Evolutionary conservation across 2,329 filamentous ascomycete genomes (phyloP).

Genomic region (Exutisphaerella laricina): DNA sequence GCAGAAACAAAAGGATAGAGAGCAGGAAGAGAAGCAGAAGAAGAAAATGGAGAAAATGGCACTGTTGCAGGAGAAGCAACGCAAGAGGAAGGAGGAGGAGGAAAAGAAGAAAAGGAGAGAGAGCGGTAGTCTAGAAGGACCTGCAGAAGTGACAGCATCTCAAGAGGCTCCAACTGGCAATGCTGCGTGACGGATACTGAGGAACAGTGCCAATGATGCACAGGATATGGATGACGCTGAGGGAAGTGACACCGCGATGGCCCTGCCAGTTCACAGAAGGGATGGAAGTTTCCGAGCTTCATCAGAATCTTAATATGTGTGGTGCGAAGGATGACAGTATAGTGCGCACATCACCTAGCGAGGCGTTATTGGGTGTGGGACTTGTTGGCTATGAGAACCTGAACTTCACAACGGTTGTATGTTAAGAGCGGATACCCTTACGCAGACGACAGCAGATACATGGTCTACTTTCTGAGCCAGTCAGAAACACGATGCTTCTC

Average conservation of each 20-base stretch:
- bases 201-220: not conserved
- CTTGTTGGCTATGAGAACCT: not conserved
- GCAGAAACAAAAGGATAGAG: constrained; percentile 28
- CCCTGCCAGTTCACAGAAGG: not conserved
- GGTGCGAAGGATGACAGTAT: not conserved
- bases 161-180: not conserved
- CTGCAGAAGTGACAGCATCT: not conserved
- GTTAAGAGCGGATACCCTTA: not conserved
- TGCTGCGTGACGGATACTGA: not conserved
- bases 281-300: not conserved
- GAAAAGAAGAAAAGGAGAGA: constrained; percentile 18
- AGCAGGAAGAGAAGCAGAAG: constrained; percentile 29
- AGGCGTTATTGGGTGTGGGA: not conserved
- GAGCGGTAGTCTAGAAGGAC: constrained; percentile 4
- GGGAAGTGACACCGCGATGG: not conserved
- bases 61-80: constrained; percentile 27
- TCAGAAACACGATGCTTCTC: not conserved
- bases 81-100: constrained; percentile 22
- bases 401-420: not conserved
- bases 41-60: constrained; percentile 31
- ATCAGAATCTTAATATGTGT: not conserved
- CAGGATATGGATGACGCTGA: not conserved
- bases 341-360: not conserved
- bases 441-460: not conserved
- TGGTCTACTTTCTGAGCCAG: not conserved